Evolutionary conservation across 1,284 basidiomycete species (phyloP), one percentile per base, ranked within the genome.

Genomic region (Cryptococcus sp.): DNA sequence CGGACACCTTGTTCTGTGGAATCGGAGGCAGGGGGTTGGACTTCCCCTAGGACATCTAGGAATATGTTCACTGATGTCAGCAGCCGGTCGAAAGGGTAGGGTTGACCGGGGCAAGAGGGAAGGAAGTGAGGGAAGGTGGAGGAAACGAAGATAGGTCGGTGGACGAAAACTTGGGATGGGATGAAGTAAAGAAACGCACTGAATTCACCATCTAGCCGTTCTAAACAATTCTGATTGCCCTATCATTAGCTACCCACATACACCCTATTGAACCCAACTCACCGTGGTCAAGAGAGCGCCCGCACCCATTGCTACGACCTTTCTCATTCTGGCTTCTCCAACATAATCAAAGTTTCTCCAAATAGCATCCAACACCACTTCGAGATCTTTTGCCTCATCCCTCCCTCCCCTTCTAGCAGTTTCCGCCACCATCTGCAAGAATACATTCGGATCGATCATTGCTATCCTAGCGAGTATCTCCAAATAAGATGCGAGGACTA

Each of bases 11-110:
- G 51, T 40, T 59, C 63, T 9, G 52, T 52, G 0, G 52, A 45
- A 28, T 77, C 66, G 37, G 77, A 74, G 7, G 70, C 67, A 50
- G 80, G 75, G 1, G 83, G 83, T 70, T 91, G 87, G 50, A 91
- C 78, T 69, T 93, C 91, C 11, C 85, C 87, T 41, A 93, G 85
- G 4, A 92, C 89, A 63, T 93, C 91, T 45, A 90, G 77, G 87
- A 90, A 93, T 40, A 93, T 77, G 67, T 91, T 91, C 74, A 89
- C 88, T 57, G 51, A 84, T 85, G 2, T 28, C 11, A 42, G 53
- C 49, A 58, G 50, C 43, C 7, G n/a, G n/a, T n/a, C n/a, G n/a
- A n/a, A 24, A 22, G 18, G 18, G 2, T 21, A n/a, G n/a, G n/a
- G n/a, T 74, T 47, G 87, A 77, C 67, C 87, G n/a, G n/a, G n/a